A percentile compares a stretch with the other conserved stretches of the same genome.
Evolutionary conservation across 1,284 basidiomycete genomes (phyloP).

Genomic region (Cystobasidium pallidum): DNA sequence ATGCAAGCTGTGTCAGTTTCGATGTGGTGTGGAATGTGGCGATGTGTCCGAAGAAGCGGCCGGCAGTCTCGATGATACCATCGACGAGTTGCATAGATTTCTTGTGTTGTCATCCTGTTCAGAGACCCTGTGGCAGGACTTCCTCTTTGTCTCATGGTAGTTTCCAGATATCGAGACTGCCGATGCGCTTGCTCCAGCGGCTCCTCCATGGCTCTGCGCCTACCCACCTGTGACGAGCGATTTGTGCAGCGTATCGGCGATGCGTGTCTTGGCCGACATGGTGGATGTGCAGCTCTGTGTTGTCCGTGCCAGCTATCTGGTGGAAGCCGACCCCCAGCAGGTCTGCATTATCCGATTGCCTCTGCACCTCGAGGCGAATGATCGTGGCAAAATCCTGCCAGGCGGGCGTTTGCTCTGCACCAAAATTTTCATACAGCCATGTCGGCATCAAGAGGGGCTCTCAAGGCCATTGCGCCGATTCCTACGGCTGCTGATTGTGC

Average conservation of each 20-base stretch:
- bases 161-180: background rate
- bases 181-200: background rate
- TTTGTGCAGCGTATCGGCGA: constrained; percentile 33
- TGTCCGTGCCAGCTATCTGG: background rate
- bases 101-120: no score
- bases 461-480: constrained; percentile 95
- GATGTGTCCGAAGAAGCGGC: background rate
- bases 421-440: constrained; percentile 28
- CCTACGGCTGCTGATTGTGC: constrained; percentile 88
- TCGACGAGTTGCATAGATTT: no score
- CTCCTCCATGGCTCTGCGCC: background rate
- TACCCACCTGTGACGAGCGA: constrained; percentile 27
- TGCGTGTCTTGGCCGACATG: constrained; percentile 7
- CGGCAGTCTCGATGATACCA: constrained; percentile 17
- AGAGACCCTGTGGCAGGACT: no score
- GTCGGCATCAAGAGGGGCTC: constrained; percentile 58
- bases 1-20: background rate
- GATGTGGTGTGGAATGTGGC: no score
- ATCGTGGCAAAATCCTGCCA: constrained; percentile 19
- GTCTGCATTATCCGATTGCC: background rate
- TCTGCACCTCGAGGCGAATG: background rate
- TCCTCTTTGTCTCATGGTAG: no score
- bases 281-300: background rate
- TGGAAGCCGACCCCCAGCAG: background rate
- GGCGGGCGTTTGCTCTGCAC: background rate